Percentiles rank a stretch among this genome's conserved stretches.
Evolutionary conservation across 139 green algal genomes (phyloP).

Genomic region (Chloropicon primus): DNA sequence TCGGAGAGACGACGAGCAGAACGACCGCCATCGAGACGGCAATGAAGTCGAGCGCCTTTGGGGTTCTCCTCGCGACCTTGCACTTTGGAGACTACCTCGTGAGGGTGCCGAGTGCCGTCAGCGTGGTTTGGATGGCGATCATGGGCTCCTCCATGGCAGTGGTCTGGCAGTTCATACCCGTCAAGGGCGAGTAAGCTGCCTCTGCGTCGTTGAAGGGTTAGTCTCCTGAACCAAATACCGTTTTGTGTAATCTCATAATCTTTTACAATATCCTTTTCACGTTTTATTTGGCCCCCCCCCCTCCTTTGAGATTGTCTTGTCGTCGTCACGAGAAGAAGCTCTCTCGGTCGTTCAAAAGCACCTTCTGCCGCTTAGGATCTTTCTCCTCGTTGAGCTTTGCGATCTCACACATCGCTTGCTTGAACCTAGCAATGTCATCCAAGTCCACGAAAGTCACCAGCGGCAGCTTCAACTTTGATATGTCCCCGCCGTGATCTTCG

Average conservation of each 20-base stretch:
- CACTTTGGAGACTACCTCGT: slow-evolving; percentile 63
- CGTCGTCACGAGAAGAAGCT: not conserved
- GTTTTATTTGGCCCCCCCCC: not conserved
- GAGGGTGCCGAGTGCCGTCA: slow-evolving; percentile 42
- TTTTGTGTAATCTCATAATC: no score
- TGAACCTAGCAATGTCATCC: not conserved
- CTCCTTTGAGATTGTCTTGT: not conserved
- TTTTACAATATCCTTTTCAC: not conserved
- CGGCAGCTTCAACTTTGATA: not conserved
- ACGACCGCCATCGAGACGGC: slow-evolving; percentile 61
- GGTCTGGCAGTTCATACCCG: slow-evolving; percentile 36
- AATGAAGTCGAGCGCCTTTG: slow-evolving; percentile 59
- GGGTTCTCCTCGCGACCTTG: slow-evolving; percentile 46
- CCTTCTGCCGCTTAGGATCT: not conserved
- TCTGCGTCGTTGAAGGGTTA: no score
- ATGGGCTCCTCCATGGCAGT: slow-evolving; percentile 40
- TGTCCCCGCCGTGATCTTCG: not conserved
- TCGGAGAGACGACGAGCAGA: slow-evolving; percentile 35
- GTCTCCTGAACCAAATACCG: no score
- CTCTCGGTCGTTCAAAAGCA: not conserved
- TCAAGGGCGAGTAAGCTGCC: slow-evolving; percentile 16
- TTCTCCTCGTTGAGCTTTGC: not conserved
- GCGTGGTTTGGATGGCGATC: slow-evolving; percentile 45
- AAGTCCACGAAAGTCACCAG: not conserved
- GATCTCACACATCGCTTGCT: not conserved